These are phyloP conservation scores for Drechslerella dactyloides DNA, from an alignment of 2,329 filamentous ascomycete species.

Conservation along the genomic window DNA sequence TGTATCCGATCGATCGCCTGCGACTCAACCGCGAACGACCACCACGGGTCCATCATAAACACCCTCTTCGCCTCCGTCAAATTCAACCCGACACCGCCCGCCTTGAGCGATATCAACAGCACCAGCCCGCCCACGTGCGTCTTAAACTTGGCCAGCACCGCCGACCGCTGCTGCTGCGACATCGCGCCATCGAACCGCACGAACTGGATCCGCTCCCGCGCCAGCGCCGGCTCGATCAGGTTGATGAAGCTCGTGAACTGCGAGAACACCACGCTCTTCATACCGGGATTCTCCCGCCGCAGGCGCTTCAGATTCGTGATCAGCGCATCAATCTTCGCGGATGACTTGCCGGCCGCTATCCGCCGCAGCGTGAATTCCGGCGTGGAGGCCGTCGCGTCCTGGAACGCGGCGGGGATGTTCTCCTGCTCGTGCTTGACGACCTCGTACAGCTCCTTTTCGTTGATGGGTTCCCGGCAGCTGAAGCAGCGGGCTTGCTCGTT, in stretches of 20 bases:
- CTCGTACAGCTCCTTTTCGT: constrained; percentile 84
- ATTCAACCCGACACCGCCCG: constrained; percentile 92
- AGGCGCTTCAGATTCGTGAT: constrained; percentile 75
- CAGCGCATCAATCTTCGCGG: constrained; percentile 84
- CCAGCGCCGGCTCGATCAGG: constrained; percentile 82
- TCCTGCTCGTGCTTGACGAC: constrained; percentile 79
- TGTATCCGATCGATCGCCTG: constrained; percentile 98
- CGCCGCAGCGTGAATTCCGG: constrained; percentile 67
- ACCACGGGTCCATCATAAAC: constrained; percentile 99
- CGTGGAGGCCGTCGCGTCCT: constrained; percentile 56
- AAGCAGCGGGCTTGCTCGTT: constrained; percentile 80
- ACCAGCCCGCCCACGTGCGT: constrained; percentile 70
- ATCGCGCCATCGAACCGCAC: constrained; percentile 92
- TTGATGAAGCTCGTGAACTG: constrained; percentile 97
- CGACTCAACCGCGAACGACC: constrained; percentile 95
- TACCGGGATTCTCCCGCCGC: constrained; percentile 69
- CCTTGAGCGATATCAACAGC: constrained; percentile 81
- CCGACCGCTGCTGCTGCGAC: constrained; percentile 80
- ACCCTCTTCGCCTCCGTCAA: constrained; percentile 86
- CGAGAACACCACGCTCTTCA: constrained; percentile 92
- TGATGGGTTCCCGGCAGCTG: constrained; percentile 84
- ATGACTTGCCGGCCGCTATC: constrained; percentile 70
- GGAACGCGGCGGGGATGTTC: constrained; percentile 43
- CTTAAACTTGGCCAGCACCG: constrained; percentile 76
- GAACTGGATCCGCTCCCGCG: constrained; percentile 67